Evolutionary conservation across 352 stramenopile species (phyloP).

Genomic region (Globisporangium paroecandrum): DNA sequence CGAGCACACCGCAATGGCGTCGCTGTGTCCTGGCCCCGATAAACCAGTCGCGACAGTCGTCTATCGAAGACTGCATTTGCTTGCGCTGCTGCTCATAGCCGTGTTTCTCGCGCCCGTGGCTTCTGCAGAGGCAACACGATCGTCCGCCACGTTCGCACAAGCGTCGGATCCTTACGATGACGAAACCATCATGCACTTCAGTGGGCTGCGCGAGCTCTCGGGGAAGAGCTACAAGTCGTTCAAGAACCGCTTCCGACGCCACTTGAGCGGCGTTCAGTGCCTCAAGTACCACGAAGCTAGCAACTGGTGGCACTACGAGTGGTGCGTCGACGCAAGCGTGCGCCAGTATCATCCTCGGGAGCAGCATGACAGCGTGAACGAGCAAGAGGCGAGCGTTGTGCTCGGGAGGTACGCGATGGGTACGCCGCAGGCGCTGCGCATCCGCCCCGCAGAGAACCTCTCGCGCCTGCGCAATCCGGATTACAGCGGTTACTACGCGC

Average conservation of each 20-base stretch:
- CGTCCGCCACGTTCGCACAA: neutral
- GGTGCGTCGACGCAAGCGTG: constrained; percentile 67
- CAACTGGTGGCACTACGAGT: constrained; percentile 86
- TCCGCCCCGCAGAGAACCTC: constrained; percentile 38
- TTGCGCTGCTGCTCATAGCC: neutral
- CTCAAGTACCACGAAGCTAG: constrained; percentile 55
- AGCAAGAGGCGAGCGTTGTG: constrained; percentile 30
- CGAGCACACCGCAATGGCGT: constrained; percentile 3
- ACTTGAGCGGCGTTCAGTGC: constrained; percentile 47
- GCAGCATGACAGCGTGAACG: neutral
- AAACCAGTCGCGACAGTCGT: neutral
- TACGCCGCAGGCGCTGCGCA: constrained; percentile 34
- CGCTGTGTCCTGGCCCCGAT: neutral
- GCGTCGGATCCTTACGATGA: neutral
- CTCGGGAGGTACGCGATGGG: constrained; percentile 37
- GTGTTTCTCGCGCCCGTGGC: neutral
- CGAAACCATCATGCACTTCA: constrained; percentile 33
- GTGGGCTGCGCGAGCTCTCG: constrained; percentile 56
- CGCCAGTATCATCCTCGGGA: constrained; percentile 56
- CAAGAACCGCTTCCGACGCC: constrained; percentile 63
- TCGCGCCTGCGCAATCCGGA: constrained; percentile 40
- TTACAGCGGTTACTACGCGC: constrained; percentile 47
- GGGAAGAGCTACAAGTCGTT: constrained; percentile 61
- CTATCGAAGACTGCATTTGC: neutral
- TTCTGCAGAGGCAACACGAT: neutral